phyloP scores from a whole-genome alignment of 2,329 filamentous ascomycete genomes.

The Hypoxylon sp. region DNA sequence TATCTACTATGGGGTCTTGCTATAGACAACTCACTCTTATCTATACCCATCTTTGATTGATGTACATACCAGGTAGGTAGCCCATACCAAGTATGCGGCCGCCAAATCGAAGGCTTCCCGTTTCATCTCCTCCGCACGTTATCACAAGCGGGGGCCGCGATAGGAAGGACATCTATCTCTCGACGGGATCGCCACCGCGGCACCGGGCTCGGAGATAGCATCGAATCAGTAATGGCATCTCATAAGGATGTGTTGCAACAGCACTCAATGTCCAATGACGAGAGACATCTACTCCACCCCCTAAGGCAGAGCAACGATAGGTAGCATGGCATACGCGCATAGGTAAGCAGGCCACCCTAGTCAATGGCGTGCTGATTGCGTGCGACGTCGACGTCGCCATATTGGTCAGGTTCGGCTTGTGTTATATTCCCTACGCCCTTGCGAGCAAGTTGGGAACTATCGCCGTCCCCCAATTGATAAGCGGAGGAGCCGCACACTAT shows the following conservation, averaged over 20 bases:
- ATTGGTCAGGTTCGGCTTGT: conserved; percentile 20
- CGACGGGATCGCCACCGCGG: conserved; percentile 10
- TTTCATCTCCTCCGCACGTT: neutral
- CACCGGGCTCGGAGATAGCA: conserved; percentile 27
- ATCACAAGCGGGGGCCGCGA: neutral
- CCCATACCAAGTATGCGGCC: too few relatives aligned
- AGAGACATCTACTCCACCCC: conserved; percentile 19
- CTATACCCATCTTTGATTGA: too few relatives aligned
- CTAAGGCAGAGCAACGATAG: conserved; percentile 14
- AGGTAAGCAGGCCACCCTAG: conserved; percentile 31
- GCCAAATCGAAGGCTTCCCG: too few relatives aligned
- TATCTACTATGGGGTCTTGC: too few relatives aligned
- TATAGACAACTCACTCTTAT: too few relatives aligned
- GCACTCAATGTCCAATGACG: conserved; percentile 9
- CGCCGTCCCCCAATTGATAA: conserved; percentile 1
- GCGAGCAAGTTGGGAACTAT: conserved; percentile 4
- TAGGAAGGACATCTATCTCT: neutral
- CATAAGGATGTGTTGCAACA: neutral
- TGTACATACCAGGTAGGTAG: too few relatives aligned
- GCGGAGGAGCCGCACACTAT: conserved; percentile 8
- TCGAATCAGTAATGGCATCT: conserved; percentile 14
- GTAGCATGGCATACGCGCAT: conserved; percentile 4
- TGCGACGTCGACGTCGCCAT: conserved; percentile 28
- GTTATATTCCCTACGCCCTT: conserved; percentile 7
- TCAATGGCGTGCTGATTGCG: conserved; percentile 37